These are phyloP conservation scores for Hypsizygus ulmarius DNA, from an alignment of 1,284 basidiomycete genomes.

Conservation along the genomic window DNA sequence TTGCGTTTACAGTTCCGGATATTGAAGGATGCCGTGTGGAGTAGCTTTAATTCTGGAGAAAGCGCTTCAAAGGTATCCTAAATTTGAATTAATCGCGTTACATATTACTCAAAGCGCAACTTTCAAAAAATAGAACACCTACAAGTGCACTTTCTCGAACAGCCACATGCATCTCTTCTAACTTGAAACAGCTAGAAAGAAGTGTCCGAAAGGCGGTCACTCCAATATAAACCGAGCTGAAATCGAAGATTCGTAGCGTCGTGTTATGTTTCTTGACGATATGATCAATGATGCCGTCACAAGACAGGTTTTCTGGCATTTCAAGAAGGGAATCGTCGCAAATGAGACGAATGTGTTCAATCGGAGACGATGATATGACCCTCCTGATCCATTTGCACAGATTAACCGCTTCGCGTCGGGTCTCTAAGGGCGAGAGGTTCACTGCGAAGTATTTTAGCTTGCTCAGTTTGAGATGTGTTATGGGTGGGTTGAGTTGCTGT, in stretches of 20 bases:
- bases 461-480: conserved; percentile 27
- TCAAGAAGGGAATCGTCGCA: conserved; percentile 24
- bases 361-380: conserved; percentile 35
- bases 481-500: conserved; percentile 44
- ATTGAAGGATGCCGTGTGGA: conserved; percentile 28
- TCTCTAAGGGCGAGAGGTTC: conserved; percentile 25
- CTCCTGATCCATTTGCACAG: conserved; percentile 47
- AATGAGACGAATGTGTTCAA: conserved; percentile 36
- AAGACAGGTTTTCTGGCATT: conserved; percentile 25
- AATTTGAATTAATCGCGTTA: neutral
- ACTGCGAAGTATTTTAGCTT: conserved; percentile 41
- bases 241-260: conserved; percentile 36
- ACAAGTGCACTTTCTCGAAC: conserved; percentile 29
- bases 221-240: conserved; percentile 34
- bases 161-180: conserved; percentile 30
- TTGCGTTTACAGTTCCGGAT: conserved; percentile 28
- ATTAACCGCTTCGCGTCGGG: conserved; percentile 28
- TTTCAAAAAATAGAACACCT: conserved; percentile 8
- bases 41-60: conserved; percentile 14
- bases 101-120: neutral
- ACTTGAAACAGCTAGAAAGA: conserved; percentile 11
- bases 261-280: conserved; percentile 35
- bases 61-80: conserved; percentile 23
- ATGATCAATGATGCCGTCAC: conserved; percentile 42
- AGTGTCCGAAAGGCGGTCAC: conserved; percentile 15